phyloP scores from a whole-genome alignment of 495 filamentous ascomycete species.

The Glutinoglossum americanum region DNA sequence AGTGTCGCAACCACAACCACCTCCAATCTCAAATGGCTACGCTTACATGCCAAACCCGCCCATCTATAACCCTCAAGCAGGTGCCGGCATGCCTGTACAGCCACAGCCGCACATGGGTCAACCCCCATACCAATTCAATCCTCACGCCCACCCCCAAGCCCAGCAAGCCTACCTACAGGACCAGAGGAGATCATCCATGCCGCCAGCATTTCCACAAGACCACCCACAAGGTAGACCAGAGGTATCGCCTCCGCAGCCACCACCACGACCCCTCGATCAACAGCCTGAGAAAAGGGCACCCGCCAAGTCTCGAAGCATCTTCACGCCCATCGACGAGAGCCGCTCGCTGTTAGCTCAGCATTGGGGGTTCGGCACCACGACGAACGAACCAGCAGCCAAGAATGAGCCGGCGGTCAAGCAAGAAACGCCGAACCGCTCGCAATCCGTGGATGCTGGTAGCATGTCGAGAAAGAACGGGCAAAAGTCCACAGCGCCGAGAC shows the following conservation, averaged over 20 bases:
- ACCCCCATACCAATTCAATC: constrained; percentile 19
- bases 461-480: constrained; percentile 14
- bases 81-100: constrained; percentile 22
- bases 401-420: constrained; percentile 16
- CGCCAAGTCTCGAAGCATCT: constrained; percentile 77
- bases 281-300: constrained; percentile 43
- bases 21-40: constrained; percentile 51
- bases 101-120: constrained; percentile 17
- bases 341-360: constrained; percentile 74
- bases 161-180: constrained; percentile 51
- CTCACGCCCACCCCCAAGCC: constrained; percentile 31
- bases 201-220: constrained; percentile 30
- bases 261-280: constrained; percentile 11
- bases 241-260: constrained; percentile 8
- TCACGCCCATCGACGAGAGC: constrained; percentile 88
- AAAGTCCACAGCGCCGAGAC: constrained; percentile 3
- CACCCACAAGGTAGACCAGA: constrained; percentile 12
- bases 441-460: constrained; percentile 42
- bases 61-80: constrained; percentile 59
- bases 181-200: constrained; percentile 37
- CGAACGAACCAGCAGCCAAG: constrained; percentile 22
- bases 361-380: constrained; percentile 38
- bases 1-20: constrained; percentile 33
- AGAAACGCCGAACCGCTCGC: constrained; percentile 23
- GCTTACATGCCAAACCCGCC: constrained; percentile 69